Evolutionary conservation across 768 basidiomycete genomes (phyloP), one percentile per base, ranked within the genome.

Genomic region (Boletus tylopilopsis): DNA sequence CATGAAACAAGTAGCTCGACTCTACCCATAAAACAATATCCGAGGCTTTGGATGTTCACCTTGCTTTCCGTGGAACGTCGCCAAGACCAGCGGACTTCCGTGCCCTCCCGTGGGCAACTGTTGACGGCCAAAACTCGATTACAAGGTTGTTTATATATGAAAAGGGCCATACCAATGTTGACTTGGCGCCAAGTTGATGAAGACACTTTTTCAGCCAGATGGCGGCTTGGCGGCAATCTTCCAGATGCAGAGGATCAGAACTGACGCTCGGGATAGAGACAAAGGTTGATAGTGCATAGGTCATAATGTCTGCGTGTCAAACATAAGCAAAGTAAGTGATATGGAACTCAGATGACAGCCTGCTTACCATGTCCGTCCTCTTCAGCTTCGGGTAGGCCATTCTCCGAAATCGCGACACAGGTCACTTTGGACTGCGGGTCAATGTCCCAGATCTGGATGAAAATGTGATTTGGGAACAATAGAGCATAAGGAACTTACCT

Each of bases 161-260:
- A 29, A 6, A 43, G 27, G 22, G 5, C 55, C 80, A 63, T 46
- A 92, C 89, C 38, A 98, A 71, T 9, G 76, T 72, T 0, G 93
- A 80, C 32, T 85, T 78, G 3, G 94, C 94, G 15, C 96, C 96
- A 18, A 98, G 78, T 65, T 95, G 90, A 2, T 76, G 77, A 15
- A 99, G 71, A 59, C 90, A 90, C 57, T 91, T 93, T 62, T 87
- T 87, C 48, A 98, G 70, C 85, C 93, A 94, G 37, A 94, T 85
- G 6, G 93, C 94, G 1, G 92, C 90, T 63, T 98, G 95, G 45
- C 93, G 79, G 64, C 96, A 99, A 63, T 94, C 87, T 65, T 92
- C 91, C 47, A 81, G 76, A 62, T 88, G 81, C 1, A 70, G 62
- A 1, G 80, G 76, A 48, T 76, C 75, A 41, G 77, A 81, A 60